Base-by-base conservation (phyloP, 2,329 filamentous ascomycete species). In the Neoscytalidium dimidiatum region DNA sequence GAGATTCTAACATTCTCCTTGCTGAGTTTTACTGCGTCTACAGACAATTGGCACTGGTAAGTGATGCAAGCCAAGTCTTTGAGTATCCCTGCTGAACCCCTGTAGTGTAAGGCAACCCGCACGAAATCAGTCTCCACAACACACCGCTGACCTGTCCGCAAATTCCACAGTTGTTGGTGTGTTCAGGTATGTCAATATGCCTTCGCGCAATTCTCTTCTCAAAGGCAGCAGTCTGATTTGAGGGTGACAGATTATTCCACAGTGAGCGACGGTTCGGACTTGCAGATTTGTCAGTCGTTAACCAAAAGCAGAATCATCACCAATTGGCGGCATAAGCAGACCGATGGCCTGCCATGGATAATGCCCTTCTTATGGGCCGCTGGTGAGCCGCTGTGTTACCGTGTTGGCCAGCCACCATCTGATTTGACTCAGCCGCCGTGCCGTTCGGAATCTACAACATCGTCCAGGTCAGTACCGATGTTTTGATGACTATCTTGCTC, bases 291-390 rank as follows among this genome's bases (percentile, higher is more conserved):
- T 44, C 29, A 5, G 41, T 51, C 31, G 43, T 69, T 73, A 46
- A 74, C 62, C 29, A 5, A 23, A 13, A 46, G 3, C 57, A 76
- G 76, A 67, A 88, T 89, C 77, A 88, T 84, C 84, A 82, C 85
- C 66, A 89, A 88, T 71, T 89, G 85, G 82, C 79, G 81, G 21
- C 81, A 78, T 13, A 88, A 89, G 71, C 83, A 81, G 66, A 89
- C 86, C 0, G 86, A 88, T 43, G 87, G 87, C 2, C 75, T 89
- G 2, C 87, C 87, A 0, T 81, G 80, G 0, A 69, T 75, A 21
- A 89, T 89, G 86, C 84, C 89, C 79, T 84, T 89, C 67, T 73
- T 89, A 1, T 90, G 87, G 86, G 86, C 84, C n/a, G 71, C 81
- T 33, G 86, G 85, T 82, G 72, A 68, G 53, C 21, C 46, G 29